A percentile compares a stretch with the other conserved stretches of the same genome.
Conservation (phyloP, 331 rosid species). For the Acacia concinna region DNA sequence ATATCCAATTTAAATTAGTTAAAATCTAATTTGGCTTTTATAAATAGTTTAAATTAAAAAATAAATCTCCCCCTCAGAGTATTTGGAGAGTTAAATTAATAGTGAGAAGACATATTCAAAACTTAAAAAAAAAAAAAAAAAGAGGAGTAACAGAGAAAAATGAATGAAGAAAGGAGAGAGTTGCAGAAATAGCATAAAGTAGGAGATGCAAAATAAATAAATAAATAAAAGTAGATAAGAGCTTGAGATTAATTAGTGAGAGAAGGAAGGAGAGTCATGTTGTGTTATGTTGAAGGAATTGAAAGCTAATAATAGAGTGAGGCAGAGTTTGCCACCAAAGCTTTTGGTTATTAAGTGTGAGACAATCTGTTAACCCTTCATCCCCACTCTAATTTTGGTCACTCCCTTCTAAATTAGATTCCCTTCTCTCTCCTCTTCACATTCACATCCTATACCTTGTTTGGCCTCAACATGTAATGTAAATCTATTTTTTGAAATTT, state of each 20-base stretch:
- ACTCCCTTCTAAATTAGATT: constrained; percentile 15
- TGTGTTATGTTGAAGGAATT: neutral
- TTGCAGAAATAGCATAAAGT: neutral
- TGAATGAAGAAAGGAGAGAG: too few relatives aligned
- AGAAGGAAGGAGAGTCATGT: neutral
- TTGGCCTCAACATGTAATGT: neutral
- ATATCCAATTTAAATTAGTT: neutral
- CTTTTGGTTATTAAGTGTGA: neutral
- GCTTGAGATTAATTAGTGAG: neutral
- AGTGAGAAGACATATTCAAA: neutral
- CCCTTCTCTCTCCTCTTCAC: neutral
- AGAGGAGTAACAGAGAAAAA: neutral
- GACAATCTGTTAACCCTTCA: constrained; percentile 11
- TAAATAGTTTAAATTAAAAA: neutral
- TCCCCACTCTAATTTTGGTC: constrained; percentile 15
- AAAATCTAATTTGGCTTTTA: neutral
- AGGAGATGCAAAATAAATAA: neutral
- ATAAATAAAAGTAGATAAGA: neutral
- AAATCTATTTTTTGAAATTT: too few relatives aligned
- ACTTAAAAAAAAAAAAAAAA: too few relatives aligned
- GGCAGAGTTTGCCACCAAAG: neutral
- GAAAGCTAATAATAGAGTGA: constrained; percentile 16
- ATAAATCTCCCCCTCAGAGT: neutral
- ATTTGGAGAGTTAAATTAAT: neutral
- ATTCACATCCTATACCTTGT: neutral